phyloP scores from a whole-genome alignment of 108 stramenopile genomes.

The Schizochytrium sp. region DNA sequence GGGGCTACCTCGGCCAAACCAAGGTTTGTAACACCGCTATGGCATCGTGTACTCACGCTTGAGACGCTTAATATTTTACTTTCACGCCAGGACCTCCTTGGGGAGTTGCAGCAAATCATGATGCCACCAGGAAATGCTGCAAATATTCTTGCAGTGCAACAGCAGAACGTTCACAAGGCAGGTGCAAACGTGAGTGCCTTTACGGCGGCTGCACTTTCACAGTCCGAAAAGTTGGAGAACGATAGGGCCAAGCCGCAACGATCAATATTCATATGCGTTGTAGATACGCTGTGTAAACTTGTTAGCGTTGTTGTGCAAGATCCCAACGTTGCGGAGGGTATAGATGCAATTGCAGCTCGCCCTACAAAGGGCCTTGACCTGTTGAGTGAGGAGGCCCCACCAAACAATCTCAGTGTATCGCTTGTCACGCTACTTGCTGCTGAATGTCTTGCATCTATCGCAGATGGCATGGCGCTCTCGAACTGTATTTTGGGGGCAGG shows the following conservation, averaged over 20 bases:
- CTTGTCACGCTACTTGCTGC: conserved; percentile 30
- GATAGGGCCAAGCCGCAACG: not conserved
- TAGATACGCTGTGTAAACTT: conserved; percentile 53
- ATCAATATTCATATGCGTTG: conserved; percentile 32
- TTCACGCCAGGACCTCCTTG: conserved; percentile 14
- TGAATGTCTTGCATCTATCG: conserved; percentile 52
- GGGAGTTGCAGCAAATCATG: conserved; percentile 34
- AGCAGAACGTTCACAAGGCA: too few relatives aligned
- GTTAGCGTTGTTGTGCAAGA: conserved; percentile 35
- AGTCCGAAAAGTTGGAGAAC: not conserved
- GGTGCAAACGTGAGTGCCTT: too few relatives aligned
- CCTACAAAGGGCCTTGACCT: conserved; percentile 59
- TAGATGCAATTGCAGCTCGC: conserved; percentile 56
- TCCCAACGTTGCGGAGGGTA: conserved; percentile 42
- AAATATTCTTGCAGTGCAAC: too few relatives aligned
- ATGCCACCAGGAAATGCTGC: not conserved
- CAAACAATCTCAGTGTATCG: conserved; percentile 38
- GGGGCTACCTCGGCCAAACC: not conserved
- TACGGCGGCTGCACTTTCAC: not conserved
- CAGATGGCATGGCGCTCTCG: conserved; percentile 50
- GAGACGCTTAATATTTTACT: conserved; percentile 43
- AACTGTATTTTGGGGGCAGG: not conserved
- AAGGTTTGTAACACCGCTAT: not conserved
- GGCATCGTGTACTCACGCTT: conserved; percentile 55
- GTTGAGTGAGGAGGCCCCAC: conserved; percentile 36